Conservation (phyloP, 495 filamentous ascomycete genomes). For the Penicillium coprophilum region DNA sequence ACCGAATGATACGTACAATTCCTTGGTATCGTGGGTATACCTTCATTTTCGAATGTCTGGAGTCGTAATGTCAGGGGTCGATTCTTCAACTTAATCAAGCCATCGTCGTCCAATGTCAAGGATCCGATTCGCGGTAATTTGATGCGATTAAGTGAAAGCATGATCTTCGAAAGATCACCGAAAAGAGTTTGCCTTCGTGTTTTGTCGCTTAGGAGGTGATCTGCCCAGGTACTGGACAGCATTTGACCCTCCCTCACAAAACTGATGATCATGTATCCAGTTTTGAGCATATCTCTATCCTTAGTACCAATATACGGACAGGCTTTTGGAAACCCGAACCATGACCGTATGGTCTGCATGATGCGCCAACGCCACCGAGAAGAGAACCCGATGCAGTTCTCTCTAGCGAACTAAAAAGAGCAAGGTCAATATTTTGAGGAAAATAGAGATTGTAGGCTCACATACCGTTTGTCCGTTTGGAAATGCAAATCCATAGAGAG, state of each 20-base stretch:
- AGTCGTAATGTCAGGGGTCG: no score
- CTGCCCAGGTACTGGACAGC: neutral
- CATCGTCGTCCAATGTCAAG: no score
- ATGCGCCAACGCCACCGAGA: no score
- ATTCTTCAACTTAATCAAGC: no score
- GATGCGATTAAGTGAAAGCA: no score
- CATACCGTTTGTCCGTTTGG: neutral
- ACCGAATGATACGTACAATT: no score
- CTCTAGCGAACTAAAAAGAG: no score
- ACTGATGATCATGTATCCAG: neutral
- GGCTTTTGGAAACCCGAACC: neutral
- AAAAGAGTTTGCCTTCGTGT: neutral
- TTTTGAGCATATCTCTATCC: neutral
- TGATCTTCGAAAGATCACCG: neutral
- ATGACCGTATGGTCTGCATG: neutral
- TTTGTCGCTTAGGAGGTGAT: neutral
- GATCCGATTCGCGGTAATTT: no score
- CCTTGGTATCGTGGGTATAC: no score
- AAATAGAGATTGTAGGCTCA: neutral
- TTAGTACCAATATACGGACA: neutral
- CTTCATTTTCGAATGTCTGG: no score
- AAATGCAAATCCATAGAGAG: neutral
- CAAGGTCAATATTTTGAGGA: no score
- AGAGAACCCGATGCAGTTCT: no score
- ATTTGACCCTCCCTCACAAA: neutral